Evolutionary conservation across 805 yeast species (phyloP), one percentile per base, ranked within the genome.

Genomic region (Myxozyma mucilagina): DNA sequence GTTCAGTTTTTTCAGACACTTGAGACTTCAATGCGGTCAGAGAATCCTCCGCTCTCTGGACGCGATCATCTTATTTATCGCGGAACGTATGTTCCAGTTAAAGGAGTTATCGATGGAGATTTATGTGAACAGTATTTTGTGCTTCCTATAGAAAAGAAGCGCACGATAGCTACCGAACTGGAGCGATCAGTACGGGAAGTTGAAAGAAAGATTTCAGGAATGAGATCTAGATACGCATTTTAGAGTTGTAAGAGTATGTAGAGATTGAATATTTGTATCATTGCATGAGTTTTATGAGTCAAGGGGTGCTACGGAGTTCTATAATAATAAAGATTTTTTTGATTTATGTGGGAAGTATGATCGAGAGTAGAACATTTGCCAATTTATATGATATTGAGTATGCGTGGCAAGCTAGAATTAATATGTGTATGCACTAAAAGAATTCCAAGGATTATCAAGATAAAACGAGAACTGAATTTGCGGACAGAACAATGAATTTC

Each of bases 41-140:
- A 60, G 3, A 71, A 64, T 18, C 60, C 47, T 7, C 63, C 71
- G 20, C 58, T 84, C n/a, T 78, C 85, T 2, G 93, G 87, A 0
- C 79, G 94, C 59, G 87, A 87, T 64, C 89, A 86, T 59, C 61
- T 82, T 64, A 81, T 81, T 59, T 92, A 80, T 71, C 76, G 97
- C 57, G 81, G 97, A 55, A 87, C 87, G 69, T 90, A 90, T 71
- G 84, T 83, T n/a, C 97, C 97, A 0, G 82, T 80, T 1, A 86
- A 85, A 64, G 81, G 84, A 53, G 85, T 88, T 1, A 80, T 94
- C 44, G 97, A 94, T 74, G 99, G 99, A 9, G 98, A 94, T 71
- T 76, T 89, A 14, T 77, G 93, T 51, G 97, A 90, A 68, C 71
- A 74, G 45, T 89, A 77, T 68, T 73, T 70, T 51, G 69, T 38